Base-by-base conservation (phyloP, 2,329 filamentous ascomycete genomes). In the Alternaria gaisen region DNA sequence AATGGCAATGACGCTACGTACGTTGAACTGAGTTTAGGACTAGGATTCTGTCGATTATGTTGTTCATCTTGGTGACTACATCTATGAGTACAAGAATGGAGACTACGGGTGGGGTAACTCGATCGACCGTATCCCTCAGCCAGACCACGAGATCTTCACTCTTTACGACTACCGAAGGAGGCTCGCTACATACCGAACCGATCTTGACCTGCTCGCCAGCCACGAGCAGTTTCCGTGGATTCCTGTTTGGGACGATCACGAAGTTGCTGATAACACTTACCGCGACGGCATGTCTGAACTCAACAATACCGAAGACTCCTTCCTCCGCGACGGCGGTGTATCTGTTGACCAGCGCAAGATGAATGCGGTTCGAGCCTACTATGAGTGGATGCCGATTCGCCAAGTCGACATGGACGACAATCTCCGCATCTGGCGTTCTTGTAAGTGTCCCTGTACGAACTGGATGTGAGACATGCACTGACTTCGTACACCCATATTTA, bases 151-250 rank as follows among this genome's bases (percentile, higher is more conserved):
- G 46, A 79, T 80, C 30, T 76, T 76, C 53, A 77, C 78, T 9
- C 73, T 82, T 1, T 82, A 83, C 64, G 80, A 82, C 64, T 82
- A 83, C 61, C 72, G 81, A n/a, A 77, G 70, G 53, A 71, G 81
- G n/a, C 69, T 80, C 32, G 79, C 78, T 1, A 77, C 74, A 4
- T 76, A 82, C 58, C 74, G 80, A 7, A 79, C 79, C 4, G 80
- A 82, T 59, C 65, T 76, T 7, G 80, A 82, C 60, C 67, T 81
- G 22, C 30, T 71, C 30, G 72, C 77, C 2, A 79, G 74, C 22
- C 79, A 80, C 53, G 75, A 77, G 43, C 68, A 75, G n/a, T 82
- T 77, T 47, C 69, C 80, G 1, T 82, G 80, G 80, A 81, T 82
- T 9, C 74, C 78, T 5, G 78, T 78, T 16, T 81, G 78, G 68